These are phyloP conservation scores for Cucumis sativus DNA, from an alignment of 306 rosid genomes.

Conservation along the genomic window DNA sequence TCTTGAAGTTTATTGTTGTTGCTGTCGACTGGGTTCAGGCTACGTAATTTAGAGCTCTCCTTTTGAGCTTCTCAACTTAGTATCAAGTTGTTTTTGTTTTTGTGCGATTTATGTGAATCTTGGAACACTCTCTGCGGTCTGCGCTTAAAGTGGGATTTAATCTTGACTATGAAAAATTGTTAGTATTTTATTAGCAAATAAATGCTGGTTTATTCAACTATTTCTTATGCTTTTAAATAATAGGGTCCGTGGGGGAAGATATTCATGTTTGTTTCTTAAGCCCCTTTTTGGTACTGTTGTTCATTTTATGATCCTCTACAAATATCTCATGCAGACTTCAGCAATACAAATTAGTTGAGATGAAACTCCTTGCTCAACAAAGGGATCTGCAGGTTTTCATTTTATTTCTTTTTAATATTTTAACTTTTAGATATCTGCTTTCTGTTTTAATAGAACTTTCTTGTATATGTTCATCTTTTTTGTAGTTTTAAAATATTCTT, in stretches of 20 bases:
- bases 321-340: conserved; percentile 57
- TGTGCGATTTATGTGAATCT: background rate
- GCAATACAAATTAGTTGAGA: conserved; percentile 91
- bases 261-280: background rate
- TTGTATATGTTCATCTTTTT: background rate
- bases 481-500: background rate
- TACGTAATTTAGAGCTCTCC: background rate
- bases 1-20: background rate
- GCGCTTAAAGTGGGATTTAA: background rate
- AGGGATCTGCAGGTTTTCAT: conserved; percentile 60
- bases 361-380: conserved; percentile 98
- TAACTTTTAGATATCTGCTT: background rate
- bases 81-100: background rate
- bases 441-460: background rate
- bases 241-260: background rate
- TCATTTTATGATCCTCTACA: background rate
- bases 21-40: background rate
- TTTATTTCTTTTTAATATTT: background rate
- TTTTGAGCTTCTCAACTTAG: background rate
- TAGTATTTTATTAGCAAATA: background rate
- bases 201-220: background rate
- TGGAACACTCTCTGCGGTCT: background rate
- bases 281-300: background rate
- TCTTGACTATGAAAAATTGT: background rate
- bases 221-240: background rate